Evolutionary conservation across 1,284 basidiomycete genomes (phyloP), one percentile per base, ranked within the genome.

Genomic region (Amylostereum areolatum): DNA sequence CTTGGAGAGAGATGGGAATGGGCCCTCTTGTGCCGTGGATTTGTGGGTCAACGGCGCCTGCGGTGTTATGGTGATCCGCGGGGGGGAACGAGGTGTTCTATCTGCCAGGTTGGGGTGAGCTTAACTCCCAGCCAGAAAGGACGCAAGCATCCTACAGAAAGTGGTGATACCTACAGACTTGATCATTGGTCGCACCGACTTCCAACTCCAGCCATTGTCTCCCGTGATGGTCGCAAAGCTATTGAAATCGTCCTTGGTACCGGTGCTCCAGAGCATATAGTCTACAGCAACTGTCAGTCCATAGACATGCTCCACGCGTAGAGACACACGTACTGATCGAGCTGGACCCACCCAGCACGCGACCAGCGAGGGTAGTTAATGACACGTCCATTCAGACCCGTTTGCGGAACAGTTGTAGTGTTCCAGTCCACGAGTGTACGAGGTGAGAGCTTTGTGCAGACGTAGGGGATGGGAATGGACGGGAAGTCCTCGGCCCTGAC

Each of bases 1-100:
- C 66, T 3, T 62, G 62, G n/a, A 43, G 9, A 27, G 25, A 28
- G 6, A 27, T 29, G 25, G 5, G 6, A 6, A 29, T 6, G 41
- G 28, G 24, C 4, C 41, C 41, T 11, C 7, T 7, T 28, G 11
- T 4, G 9, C 28, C 41, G 28, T 43, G 41, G 5, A 8, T 5
- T 7, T 4, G 4, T 12, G 41, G 41, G 27, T 25, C 41, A n/a
- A 43, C 4, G 7, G 27, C 8, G 12, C 41, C 41, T 5, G 41
- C n/a, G 6, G 25, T 27, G 25, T 43, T 27, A n/a, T 29, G 41
- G 5, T 6, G n/a, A n/a, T 43, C 41, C 4, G 41, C n/a, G 10
- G 41, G 41, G 12, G 8, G 41, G 7, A 28, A 27, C 9, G 6
- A 5, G 18, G 4, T 43, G 5, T 43, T n/a, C 25, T 4, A 27